Base-by-base conservation (phyloP, 495 filamentous ascomycete species). In the Articulospora tetracladia region DNA sequence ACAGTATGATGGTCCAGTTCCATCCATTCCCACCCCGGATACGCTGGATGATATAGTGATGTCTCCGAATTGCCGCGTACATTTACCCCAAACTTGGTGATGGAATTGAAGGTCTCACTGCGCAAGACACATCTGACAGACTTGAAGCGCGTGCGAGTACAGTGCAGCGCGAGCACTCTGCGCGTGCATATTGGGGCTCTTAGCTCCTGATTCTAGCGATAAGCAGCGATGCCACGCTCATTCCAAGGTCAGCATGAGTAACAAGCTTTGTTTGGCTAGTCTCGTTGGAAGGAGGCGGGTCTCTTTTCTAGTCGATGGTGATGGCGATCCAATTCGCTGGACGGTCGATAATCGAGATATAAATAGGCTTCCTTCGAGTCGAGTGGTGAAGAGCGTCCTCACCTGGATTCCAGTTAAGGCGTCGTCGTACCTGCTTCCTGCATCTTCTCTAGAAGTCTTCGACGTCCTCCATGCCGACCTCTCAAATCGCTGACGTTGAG, bases 361-460 rank as follows among this genome's bases (percentile, higher is more conserved):
- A 44, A 44, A 44, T 44, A 44, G 39, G 11, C 17, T 15, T 53
- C 13, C 46, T 10, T 39, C 34, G n/a, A n/a, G n/a, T n/a, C n/a
- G n/a, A n/a, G n/a, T n/a, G n/a, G n/a, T n/a, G 34, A 39, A 39
- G 34, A 39, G 34, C 10, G 34, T 39, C n/a, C 34, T n/a, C 34
- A 10, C 34, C 34, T 39, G 10, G 10, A 26, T 44, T 44, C n/a
- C 32, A 51, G 36, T 15, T 34, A 54, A 49, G 47, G 32, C 46
- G n/a, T 23, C 24, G 22, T n/a, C 22, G 58, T 57, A 57, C 48
- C 54, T 62, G 54, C 53, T 62, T 60, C 23, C 36, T 32, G 26
- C 22, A 44, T 25, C 36, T 28, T 6, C 13, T 3, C 23, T 15
- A 30, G 22, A 22, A 25, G 46, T 58, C 55, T 34, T n/a, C 19